Conservation (phyloP, 2,329 filamentous ascomycete species). For the Scortechinia acanthostroma region DNA sequence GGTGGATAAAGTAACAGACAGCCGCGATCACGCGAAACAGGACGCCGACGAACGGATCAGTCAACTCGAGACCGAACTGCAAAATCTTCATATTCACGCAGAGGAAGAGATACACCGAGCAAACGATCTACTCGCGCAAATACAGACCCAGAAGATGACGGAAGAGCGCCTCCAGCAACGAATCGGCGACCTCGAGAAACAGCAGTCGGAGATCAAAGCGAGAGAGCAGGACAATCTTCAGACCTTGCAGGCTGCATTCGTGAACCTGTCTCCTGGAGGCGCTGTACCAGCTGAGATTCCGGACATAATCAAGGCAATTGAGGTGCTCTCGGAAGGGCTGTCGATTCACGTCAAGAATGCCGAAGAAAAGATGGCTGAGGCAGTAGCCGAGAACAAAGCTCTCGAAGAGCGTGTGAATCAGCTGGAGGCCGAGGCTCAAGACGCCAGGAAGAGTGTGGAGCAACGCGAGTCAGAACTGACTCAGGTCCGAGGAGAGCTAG, state of each 20-base stretch:
- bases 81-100: background rate
- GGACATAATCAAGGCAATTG: conserved; percentile 33
- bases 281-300: conserved; percentile 30
- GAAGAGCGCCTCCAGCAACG: conserved; percentile 14
- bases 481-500: conserved; percentile 20
- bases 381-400: conserved; percentile 36
- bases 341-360: conserved; percentile 34
- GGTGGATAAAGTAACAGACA: conserved; percentile 48
- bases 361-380: conserved; percentile 33
- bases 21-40: conserved; percentile 52
- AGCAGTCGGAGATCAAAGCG: conserved; percentile 40
- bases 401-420: conserved; percentile 33
- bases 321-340: conserved; percentile 35
- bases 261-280: conserved; percentile 28
- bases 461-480: conserved; percentile 24
- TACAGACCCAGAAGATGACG: background rate
- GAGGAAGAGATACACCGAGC: background rate
- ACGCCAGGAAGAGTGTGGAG: conserved; percentile 27
- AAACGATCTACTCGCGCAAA: background rate
- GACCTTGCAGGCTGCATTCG: conserved; percentile 18
- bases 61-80: background rate
- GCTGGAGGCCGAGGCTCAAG: conserved; percentile 35
- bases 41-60: conserved; percentile 35
- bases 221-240: conserved; percentile 18
- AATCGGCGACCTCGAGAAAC: conserved; percentile 42